A percentile compares a stretch with the other conserved stretches of the same genome.
Conservation (phyloP, 1,284 basidiomycete species). For the Paramarasmius palmivorus region DNA sequence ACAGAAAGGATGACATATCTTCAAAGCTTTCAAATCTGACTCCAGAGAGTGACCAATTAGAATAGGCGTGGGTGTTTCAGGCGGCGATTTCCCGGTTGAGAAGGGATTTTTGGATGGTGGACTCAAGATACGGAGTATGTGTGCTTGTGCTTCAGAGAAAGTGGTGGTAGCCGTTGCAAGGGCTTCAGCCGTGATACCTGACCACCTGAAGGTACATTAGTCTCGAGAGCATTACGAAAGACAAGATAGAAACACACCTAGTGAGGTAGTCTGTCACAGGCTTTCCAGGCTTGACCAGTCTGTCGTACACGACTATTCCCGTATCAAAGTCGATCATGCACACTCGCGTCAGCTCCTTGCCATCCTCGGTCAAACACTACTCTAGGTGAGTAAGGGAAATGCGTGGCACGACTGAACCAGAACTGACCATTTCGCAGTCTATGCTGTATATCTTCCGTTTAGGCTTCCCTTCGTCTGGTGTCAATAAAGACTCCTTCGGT, state of each 20-base stretch:
- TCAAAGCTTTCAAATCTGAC: conserved; percentile 84
- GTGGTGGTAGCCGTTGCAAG: conserved; percentile 73
- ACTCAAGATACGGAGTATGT: conserved; percentile 58
- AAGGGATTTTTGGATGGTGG: conserved; percentile 50
- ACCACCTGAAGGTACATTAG: conserved; percentile 58
- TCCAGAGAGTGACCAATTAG: conserved; percentile 94
- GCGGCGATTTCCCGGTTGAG: conserved; percentile 27
- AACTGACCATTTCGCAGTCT: conserved; percentile 91
- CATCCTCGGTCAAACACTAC: conserved; percentile 83
- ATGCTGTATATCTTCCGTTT: conserved; percentile 62
- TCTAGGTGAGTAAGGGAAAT: neutral
- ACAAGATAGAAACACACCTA: conserved; percentile 48
- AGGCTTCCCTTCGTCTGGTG: conserved; percentile 23
- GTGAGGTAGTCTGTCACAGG: conserved; percentile 88
- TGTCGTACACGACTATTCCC: conserved; percentile 77
- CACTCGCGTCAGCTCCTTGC: conserved; percentile 83
- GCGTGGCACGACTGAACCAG: neutral
- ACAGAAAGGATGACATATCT: conserved; percentile 79
- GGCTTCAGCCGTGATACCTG: conserved; percentile 82
- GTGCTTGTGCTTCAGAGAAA: conserved; percentile 72
- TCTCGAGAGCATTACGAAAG: neutral
- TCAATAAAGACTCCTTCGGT: conserved; percentile 27
- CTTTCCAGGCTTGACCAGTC: conserved; percentile 82
- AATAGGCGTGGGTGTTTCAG: conserved; percentile 68
- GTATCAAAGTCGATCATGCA: conserved; percentile 79